Evolutionary conservation across 345 rosid genomes (phyloP).

Genomic region (Bretschneidera sinensis): DNA sequence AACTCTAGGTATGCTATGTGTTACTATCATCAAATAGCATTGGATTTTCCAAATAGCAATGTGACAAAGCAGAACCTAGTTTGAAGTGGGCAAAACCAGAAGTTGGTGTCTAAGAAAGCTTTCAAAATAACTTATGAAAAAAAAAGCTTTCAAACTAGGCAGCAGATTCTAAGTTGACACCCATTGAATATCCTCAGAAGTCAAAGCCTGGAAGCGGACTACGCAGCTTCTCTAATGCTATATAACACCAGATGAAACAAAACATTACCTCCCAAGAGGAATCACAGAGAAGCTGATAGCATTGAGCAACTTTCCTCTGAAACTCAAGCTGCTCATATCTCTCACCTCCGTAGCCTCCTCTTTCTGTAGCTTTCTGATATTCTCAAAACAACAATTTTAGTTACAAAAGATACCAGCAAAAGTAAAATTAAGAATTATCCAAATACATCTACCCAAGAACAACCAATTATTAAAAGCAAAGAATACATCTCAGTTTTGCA

Average conservation of each 20-base stretch:
- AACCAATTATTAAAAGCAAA: no score
- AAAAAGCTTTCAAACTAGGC: not conserved
- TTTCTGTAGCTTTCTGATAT: slow-evolving; percentile 77
- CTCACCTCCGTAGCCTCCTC: slow-evolving; percentile 96
- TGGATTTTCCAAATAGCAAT: no score
- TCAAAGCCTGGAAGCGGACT: no score
- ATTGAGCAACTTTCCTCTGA: slow-evolving; percentile 64
- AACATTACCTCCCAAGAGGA: slow-evolving; percentile 75
- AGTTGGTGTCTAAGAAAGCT: not conserved
- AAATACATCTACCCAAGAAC: no score
- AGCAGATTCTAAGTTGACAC: not conserved
- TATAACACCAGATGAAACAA: not conserved
- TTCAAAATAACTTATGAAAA: not conserved
- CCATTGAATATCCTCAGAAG: not conserved
- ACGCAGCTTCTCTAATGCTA: no score
- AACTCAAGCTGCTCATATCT: slow-evolving; percentile 84
- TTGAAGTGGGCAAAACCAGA: no score
- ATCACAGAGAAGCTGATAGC: slow-evolving; percentile 55
- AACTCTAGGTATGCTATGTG: no score
- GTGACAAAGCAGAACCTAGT: no score
- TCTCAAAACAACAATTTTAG: not conserved
- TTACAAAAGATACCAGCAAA: not conserved
- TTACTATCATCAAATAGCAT: no score
- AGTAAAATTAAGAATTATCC: no score
- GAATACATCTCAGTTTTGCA: no score